phyloP scores from a whole-genome alignment of 2,329 filamentous ascomycete genomes.

The Aspergillus latus region DNA sequence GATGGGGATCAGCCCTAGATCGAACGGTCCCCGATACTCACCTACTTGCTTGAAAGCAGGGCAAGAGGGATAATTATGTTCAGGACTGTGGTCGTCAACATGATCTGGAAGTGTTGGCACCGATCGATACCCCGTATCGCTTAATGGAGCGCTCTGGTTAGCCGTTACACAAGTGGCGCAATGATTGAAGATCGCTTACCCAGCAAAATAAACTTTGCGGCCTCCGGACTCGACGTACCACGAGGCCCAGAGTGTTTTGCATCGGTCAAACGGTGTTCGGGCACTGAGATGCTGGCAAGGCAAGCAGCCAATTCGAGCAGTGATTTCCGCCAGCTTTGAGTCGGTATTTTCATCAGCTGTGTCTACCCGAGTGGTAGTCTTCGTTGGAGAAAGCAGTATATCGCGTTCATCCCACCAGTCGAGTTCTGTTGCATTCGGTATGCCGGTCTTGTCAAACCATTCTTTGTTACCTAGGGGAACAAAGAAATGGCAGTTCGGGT shows the following conservation, averaged over 20 bases:
- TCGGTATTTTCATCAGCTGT: constrained; percentile 23
- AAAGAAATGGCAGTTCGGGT: constrained; percentile 83
- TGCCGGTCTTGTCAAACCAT: constrained; percentile 73
- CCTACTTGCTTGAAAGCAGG: constrained; percentile 87
- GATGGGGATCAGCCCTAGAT: constrained; percentile 89
- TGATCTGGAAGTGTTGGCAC: constrained; percentile 65
- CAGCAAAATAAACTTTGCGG: constrained; percentile 80
- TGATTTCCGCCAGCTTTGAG: constrained; percentile 52
- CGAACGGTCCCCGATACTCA: constrained; percentile 75
- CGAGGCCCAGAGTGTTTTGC: constrained; percentile 80
- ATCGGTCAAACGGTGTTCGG: constrained; percentile 66
- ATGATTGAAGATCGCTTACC: constrained; percentile 41
- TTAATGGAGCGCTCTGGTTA: constrained; percentile 38
- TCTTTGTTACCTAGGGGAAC: constrained; percentile 77
- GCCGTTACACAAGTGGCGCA: background rate
- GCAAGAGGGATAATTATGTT: constrained; percentile 68
- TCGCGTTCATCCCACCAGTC: constrained; percentile 93
- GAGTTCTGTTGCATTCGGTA: constrained; percentile 78
- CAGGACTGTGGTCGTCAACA: constrained; percentile 69
- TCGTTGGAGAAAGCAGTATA: constrained; percentile 58
- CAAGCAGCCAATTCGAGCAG: constrained; percentile 71
- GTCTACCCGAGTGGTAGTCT: constrained; percentile 29
- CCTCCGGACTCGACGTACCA: constrained; percentile 75
- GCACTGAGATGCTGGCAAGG: constrained; percentile 82
- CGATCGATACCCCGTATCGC: constrained; percentile 85